A percentile compares a stretch with the other conserved stretches of the same genome.
Evolutionary conservation across 176 grass and related monocot species (phyloP).

Genomic region (Ensete glaucum): DNA sequence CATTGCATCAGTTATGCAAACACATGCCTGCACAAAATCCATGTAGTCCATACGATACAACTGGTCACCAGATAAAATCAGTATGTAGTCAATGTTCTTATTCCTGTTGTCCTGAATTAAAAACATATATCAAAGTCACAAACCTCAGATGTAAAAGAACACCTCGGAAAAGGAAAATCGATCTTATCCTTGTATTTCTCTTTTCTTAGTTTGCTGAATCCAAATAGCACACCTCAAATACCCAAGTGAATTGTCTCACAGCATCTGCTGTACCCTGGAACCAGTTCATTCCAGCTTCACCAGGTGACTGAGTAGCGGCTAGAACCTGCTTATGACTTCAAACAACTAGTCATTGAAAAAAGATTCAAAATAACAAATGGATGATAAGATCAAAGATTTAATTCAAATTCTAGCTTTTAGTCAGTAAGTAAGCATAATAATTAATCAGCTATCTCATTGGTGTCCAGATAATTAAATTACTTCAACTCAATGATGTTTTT

Average conservation of each 20-base stretch:
- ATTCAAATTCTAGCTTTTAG: not conserved
- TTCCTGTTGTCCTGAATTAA: conserved; percentile 36
- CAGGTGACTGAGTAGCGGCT: conserved; percentile 62
- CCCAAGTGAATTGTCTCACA: conserved; percentile 69
- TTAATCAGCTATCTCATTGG: too few relatives aligned
- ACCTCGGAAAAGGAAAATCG: not conserved
- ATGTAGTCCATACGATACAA: conserved; percentile 77
- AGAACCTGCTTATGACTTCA: conserved; percentile 40
- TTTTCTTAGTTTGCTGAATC: not conserved
- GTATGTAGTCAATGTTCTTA: conserved; percentile 51
- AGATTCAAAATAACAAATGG: not conserved
- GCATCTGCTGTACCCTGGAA: conserved; percentile 55
- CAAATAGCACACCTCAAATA: conserved; percentile 36
- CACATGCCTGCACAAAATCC: conserved; percentile 50
- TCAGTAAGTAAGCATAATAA: too few relatives aligned
- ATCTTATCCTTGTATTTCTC: not conserved
- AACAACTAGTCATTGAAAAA: not conserved
- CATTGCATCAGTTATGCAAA: not conserved
- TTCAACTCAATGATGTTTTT: too few relatives aligned
- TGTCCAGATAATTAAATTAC: too few relatives aligned
- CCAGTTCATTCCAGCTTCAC: conserved; percentile 59
- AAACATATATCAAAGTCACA: conserved; percentile 6
- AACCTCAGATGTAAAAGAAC: not conserved
- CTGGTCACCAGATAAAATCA: conserved; percentile 74
- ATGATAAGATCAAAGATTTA: not conserved